Evolutionary conservation across 1,284 basidiomycete species (phyloP).

Genomic region (Moesziomyces parantarcticus): DNA sequence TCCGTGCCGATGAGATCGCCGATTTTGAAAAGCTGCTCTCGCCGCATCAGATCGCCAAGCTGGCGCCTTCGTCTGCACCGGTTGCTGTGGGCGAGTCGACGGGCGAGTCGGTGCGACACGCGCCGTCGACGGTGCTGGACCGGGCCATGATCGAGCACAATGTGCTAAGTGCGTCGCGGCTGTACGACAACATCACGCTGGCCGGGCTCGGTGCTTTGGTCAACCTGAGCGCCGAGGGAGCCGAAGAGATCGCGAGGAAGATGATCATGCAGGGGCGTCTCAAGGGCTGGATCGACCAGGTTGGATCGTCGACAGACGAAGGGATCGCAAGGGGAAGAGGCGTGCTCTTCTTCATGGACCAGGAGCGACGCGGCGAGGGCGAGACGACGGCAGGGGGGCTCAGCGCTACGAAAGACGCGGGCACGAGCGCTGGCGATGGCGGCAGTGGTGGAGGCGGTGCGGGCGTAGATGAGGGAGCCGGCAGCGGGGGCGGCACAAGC

Average conservation of each 20-base stretch:
- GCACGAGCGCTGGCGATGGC: slow-evolving; percentile 10
- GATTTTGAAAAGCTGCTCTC: slow-evolving; percentile 88
- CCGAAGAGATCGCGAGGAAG: slow-evolving; percentile 90
- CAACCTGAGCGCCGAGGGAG: slow-evolving; percentile 72
- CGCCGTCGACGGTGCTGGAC: slow-evolving; percentile 93
- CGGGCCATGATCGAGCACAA: slow-evolving; percentile 99
- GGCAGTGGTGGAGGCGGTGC: slow-evolving; percentile 7
- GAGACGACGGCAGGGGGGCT: slow-evolving; percentile 46
- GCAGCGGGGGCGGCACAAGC: slow-evolving; percentile 12
- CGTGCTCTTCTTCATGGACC: slow-evolving; percentile 87
- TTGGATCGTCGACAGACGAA: slow-evolving; percentile 66
- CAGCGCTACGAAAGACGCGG: slow-evolving; percentile 26
- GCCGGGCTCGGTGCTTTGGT: slow-evolving; percentile 54
- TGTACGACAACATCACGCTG: slow-evolving; percentile 57
- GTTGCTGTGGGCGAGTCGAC: neutral
- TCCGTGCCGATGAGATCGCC: slow-evolving; percentile 86
- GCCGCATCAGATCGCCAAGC: slow-evolving; percentile 90
- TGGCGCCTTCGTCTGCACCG: slow-evolving; percentile 70
- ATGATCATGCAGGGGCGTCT: slow-evolving; percentile 96
- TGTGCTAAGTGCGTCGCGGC: slow-evolving; percentile 87
- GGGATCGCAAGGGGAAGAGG: slow-evolving; percentile 69
- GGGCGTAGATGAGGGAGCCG: slow-evolving; percentile 9
- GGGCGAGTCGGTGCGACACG: slow-evolving; percentile 68
- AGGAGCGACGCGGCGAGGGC: slow-evolving; percentile 32
- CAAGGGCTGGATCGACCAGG: slow-evolving; percentile 91